Evolutionary conservation across 208 protist genomes (phyloP).

Genomic region (Leishmania gerbilli): DNA sequence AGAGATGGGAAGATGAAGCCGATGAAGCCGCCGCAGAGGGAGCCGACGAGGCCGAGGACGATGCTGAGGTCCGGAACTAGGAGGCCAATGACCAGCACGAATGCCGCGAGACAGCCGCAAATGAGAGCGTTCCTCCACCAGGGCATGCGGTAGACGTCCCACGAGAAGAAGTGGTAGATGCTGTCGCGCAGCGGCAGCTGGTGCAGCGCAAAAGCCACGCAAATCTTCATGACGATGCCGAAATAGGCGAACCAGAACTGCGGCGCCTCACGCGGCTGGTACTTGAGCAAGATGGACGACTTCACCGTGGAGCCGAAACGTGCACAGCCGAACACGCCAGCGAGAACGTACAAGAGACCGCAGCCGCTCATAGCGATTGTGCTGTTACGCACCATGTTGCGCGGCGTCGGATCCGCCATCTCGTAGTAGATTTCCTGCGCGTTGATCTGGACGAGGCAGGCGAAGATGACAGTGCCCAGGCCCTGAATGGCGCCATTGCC

Average conservation of each 20-base stretch:
- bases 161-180: constrained; percentile 55
- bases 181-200: constrained; percentile 61
- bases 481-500: constrained; percentile 42
- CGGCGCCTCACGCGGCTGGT: constrained; percentile 49
- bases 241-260: constrained; percentile 63
- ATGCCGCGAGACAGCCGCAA: constrained; percentile 31
- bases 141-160: constrained; percentile 50
- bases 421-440: constrained; percentile 52
- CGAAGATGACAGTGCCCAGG: constrained; percentile 58
- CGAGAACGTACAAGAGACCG: constrained; percentile 62
- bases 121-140: constrained; percentile 57
- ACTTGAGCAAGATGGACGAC: constrained; percentile 63
- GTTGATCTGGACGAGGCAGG: constrained; percentile 71
- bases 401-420: constrained; percentile 37
- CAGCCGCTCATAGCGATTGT: constrained; percentile 41
- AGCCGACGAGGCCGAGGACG: constrained; percentile 78
- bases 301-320: constrained; percentile 57
- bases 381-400: constrained; percentile 46
- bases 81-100: constrained; percentile 57
- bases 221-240: constrained; percentile 74
- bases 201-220: constrained; percentile 66
- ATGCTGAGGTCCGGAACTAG: constrained; percentile 75
- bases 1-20: constrained; percentile 75
- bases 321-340: constrained; percentile 73
- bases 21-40: constrained; percentile 75